Conservation (phyloP, 2,329 filamentous ascomycete genomes). For the Lithohypha guttulata region DNA sequence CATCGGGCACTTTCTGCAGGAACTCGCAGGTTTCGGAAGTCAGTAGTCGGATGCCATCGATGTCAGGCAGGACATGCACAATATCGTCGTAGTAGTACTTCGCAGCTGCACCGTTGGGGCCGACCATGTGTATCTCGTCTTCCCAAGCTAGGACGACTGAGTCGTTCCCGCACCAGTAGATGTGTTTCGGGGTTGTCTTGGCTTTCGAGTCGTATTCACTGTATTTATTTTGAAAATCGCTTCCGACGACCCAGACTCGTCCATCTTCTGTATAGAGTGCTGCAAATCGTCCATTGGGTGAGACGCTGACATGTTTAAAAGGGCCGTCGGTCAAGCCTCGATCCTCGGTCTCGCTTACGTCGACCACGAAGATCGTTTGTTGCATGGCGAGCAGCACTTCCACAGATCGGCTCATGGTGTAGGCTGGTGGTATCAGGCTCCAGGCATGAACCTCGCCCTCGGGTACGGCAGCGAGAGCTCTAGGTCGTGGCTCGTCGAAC, state of each 20-base stretch:
- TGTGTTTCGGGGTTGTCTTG: slow-evolving; percentile 70
- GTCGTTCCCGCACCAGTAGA: slow-evolving; percentile 95
- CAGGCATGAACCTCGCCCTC: slow-evolving; percentile 75
- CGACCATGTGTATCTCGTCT: slow-evolving; percentile 90
- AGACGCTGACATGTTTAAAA: slow-evolving; percentile 81
- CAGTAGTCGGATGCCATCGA: slow-evolving; percentile 79
- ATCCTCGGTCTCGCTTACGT: slow-evolving; percentile 83
- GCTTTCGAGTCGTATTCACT: slow-evolving; percentile 87
- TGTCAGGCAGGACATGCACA: slow-evolving; percentile 78
- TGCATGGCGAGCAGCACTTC: slow-evolving; percentile 81
- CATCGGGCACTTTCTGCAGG: slow-evolving; percentile 80
- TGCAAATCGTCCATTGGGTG: slow-evolving; percentile 79
- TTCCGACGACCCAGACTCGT: slow-evolving; percentile 83
- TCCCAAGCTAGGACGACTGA: slow-evolving; percentile 92
- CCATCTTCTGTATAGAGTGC: slow-evolving; percentile 79
- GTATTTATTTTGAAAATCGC: slow-evolving; percentile 84
- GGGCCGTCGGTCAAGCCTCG: slow-evolving; percentile 83
- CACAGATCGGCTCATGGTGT: slow-evolving; percentile 83
- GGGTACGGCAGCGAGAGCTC: slow-evolving; percentile 64
- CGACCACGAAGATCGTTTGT: slow-evolving; percentile 74
- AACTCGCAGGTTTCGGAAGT: slow-evolving; percentile 96
- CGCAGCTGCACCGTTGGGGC: slow-evolving; percentile 64
- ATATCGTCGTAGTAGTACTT: slow-evolving; percentile 80
- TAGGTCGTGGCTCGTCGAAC: slow-evolving; percentile 83
- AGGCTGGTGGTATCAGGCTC: slow-evolving; percentile 76